Evolutionary conservation across 768 basidiomycete genomes (phyloP).

Genomic region (Hysterangium stoloniferum): DNA sequence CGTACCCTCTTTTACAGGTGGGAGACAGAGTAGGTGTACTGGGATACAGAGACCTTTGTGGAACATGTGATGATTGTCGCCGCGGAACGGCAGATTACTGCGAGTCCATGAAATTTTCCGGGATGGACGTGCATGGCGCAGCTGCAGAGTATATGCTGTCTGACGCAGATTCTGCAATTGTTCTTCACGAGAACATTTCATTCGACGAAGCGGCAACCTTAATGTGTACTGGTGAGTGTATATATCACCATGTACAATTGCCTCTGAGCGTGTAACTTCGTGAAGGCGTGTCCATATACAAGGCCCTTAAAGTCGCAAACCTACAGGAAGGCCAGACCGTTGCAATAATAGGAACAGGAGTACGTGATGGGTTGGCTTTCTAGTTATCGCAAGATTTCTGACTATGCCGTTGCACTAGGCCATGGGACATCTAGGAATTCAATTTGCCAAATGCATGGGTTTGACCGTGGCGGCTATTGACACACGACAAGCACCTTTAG

Average conservation of each 20-base stretch:
- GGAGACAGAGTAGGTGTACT: slow-evolving; percentile 4
- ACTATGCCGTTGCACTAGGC: neutral
- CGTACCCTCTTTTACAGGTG: neutral
- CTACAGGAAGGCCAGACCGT: slow-evolving; percentile 1
- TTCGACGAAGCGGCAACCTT: neutral
- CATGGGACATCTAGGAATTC: slow-evolving; percentile 5
- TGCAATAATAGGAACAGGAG: slow-evolving; percentile 3
- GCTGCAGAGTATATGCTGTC: slow-evolving; percentile 8
- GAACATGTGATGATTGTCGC: slow-evolving; percentile 1
- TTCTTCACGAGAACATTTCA: neutral
- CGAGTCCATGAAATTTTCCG: neutral
- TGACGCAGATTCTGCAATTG: neutral
- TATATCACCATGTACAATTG: no score
- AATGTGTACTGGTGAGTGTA: slow-evolving; percentile 5
- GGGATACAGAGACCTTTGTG: slow-evolving; percentile 3
- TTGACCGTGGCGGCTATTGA: neutral
- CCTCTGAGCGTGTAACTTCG: neutral
- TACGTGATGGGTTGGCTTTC: neutral
- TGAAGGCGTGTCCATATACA: neutral
- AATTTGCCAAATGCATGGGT: slow-evolving; percentile 8
- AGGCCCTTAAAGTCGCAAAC: neutral
- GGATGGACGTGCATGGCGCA: neutral
- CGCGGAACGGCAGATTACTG: neutral
- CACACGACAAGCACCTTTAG: slow-evolving; percentile 4
- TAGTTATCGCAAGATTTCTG: neutral